Evolutionary conservation across 2,329 filamentous ascomycete genomes (phyloP).

Genomic region (Botrytis pseudocinerea): DNA sequence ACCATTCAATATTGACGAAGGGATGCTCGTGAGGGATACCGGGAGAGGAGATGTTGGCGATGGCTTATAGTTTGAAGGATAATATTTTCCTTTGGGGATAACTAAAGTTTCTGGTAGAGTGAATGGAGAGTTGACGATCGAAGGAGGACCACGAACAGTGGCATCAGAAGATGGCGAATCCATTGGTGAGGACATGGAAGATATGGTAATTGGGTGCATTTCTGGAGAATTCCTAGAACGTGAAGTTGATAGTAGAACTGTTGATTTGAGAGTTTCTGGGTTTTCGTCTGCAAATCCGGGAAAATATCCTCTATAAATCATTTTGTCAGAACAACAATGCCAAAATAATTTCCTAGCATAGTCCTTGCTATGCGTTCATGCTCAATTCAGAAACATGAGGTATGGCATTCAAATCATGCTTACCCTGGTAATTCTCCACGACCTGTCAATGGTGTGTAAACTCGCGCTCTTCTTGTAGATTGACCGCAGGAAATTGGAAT

Average conservation of each 20-base stretch:
- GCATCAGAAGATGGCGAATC: conserved; percentile 23
- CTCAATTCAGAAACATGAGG: neutral
- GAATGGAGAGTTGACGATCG: conserved; percentile 23
- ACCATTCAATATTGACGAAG: conserved; percentile 31
- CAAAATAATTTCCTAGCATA: neutral
- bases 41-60: conserved; percentile 29
- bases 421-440: conserved; percentile 61
- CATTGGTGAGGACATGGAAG: conserved; percentile 33
- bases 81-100: conserved; percentile 62
- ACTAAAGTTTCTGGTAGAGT: conserved; percentile 28
- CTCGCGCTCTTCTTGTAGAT: conserved; percentile 47
- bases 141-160: conserved; percentile 19
- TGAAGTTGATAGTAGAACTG: conserved; percentile 18
- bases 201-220: conserved; percentile 10
- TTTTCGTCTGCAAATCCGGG: conserved; percentile 56
- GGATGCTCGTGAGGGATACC: conserved; percentile 26
- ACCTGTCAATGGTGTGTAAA: conserved; percentile 51
- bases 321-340: conserved; percentile 14
- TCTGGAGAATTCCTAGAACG: conserved; percentile 42
- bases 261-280: conserved; percentile 42
- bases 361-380: neutral
- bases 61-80: conserved; percentile 60
- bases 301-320: conserved; percentile 55
- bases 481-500: conserved; percentile 57
- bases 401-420: conserved; percentile 36